Percentiles rank a stretch among this genome's conserved stretches.
Evolutionary conservation across 306 rosid species (phyloP).

Genomic region (Pyrus betulifolia): DNA sequence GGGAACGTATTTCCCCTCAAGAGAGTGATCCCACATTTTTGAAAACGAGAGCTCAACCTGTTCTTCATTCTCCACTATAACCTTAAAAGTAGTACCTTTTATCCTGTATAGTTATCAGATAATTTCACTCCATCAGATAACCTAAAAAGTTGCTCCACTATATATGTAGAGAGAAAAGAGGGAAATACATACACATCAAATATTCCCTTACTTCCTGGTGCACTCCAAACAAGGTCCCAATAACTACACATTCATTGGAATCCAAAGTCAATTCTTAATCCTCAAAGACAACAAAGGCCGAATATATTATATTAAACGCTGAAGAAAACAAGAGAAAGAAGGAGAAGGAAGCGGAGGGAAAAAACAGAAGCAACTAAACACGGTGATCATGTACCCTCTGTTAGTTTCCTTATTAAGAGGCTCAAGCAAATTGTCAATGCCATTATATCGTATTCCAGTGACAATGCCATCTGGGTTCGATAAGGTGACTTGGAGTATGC

Average conservation of each 20-base stretch:
- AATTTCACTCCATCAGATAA: neutral
- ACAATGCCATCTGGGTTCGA: constrained; percentile 84
- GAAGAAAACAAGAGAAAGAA: neutral
- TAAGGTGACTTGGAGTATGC: constrained; percentile 73
- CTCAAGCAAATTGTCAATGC: constrained; percentile 82
- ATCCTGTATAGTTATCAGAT: constrained; percentile 58
- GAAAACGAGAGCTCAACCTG: constrained; percentile 80
- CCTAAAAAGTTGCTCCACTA: neutral
- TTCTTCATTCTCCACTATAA: constrained; percentile 75
- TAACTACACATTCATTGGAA: constrained; percentile 56
- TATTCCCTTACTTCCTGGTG: constrained; percentile 75
- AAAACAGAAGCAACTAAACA: neutral
- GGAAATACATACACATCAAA: constrained; percentile 76
- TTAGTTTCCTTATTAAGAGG: constrained; percentile 70
- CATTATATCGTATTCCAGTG: constrained; percentile 66
- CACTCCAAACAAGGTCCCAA: constrained; percentile 96
- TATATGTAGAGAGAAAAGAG: constrained; percentile 5
- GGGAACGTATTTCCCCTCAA: constrained; percentile 77
- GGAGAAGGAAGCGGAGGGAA: neutral
- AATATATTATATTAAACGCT: neutral
- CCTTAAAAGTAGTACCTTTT: constrained; percentile 57
- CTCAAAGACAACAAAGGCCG: neutral
- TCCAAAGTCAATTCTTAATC: constrained; percentile 20
- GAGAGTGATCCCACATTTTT: constrained; percentile 84
- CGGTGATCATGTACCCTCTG: constrained; percentile 55